A percentile compares a stretch with the other conserved stretches of the same genome.
Conservation (phyloP, 2,329 filamentous ascomycete species). For the Lasiodiplodia theobromae region DNA sequence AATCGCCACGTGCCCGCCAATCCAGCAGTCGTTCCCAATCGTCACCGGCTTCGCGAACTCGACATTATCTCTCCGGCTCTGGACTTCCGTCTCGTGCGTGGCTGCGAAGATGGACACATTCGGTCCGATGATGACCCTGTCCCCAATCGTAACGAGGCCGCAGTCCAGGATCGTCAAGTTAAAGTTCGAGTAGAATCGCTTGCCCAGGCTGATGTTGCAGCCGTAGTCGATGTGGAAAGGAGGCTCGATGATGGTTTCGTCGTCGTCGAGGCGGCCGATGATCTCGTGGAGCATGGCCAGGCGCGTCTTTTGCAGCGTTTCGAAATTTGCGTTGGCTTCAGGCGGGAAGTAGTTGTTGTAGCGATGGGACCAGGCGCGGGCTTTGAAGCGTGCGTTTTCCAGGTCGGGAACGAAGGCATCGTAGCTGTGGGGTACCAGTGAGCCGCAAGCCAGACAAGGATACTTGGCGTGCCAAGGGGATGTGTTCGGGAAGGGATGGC, state of each 20-base stretch:
- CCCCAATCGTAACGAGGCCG: constrained; percentile 60
- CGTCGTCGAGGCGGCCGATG: constrained; percentile 43
- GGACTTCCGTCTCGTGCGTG: constrained; percentile 61
- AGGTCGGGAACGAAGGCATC: constrained; percentile 59
- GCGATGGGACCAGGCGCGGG: constrained; percentile 63
- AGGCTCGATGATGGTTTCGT: constrained; percentile 62
- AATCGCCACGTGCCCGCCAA: constrained; percentile 61
- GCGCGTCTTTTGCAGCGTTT: constrained; percentile 38
- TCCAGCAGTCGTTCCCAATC: constrained; percentile 55
- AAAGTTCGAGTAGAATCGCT: constrained; percentile 69
- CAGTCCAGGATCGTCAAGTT: constrained; percentile 62
- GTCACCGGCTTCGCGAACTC: constrained; percentile 59
- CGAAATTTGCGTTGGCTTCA: constrained; percentile 37
- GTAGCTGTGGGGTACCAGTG: constrained; percentile 51
- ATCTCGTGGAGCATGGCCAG: constrained; percentile 38
- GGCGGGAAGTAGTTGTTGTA: constrained; percentile 61
- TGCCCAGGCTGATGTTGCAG: constrained; percentile 68
- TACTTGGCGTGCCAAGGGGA: not conserved
- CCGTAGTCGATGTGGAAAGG: constrained; percentile 71
- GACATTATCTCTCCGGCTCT: constrained; percentile 55
- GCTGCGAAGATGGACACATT: constrained; percentile 61
- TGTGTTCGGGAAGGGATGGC: constrained; percentile 31
- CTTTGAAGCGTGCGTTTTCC: constrained; percentile 59
- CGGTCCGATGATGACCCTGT: constrained; percentile 60
- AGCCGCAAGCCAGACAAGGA: too few species aligned